Percentiles rank a stretch among this genome's conserved stretches.
Evolutionary conservation across 2,329 filamentous ascomycete genomes (phyloP).

Genomic region (Diplocarpon mali): DNA sequence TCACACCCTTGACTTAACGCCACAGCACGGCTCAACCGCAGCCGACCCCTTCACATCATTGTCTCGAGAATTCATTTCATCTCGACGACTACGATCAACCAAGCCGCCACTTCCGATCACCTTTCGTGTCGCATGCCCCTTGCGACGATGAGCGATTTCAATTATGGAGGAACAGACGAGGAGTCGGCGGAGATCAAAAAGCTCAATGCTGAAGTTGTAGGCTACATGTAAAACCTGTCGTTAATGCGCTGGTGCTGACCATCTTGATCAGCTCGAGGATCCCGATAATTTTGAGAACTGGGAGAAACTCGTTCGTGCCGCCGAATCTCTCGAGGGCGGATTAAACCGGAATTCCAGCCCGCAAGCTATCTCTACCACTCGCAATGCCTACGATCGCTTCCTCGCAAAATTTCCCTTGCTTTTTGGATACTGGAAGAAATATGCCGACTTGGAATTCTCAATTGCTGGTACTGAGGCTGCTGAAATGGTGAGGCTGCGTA

Average conservation of each 20-base stretch:
- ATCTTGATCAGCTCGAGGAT: constrained; percentile 35
- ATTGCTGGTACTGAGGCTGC: constrained; percentile 94
- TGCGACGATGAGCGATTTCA: constrained; percentile 56
- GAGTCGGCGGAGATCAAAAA: constrained; percentile 75
- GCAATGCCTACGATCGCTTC: constrained; percentile 84
- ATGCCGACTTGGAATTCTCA: constrained; percentile 93
- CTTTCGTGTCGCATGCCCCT: background rate
- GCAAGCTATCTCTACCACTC: constrained; percentile 76
- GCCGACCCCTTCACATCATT: too few species aligned
- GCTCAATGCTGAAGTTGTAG: constrained; percentile 66
- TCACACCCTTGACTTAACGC: background rate
- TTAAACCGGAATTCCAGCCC: constrained; percentile 95
- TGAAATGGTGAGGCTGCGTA: constrained; percentile 61
- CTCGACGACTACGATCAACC: too few species aligned
- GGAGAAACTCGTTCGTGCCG: constrained; percentile 81
- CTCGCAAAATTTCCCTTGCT: constrained; percentile 89
- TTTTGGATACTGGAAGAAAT: constrained; percentile 99
- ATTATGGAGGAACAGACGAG: constrained; percentile 65
- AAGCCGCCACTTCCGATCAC: too few species aligned
- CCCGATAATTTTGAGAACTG: constrained; percentile 88
- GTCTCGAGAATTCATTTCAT: too few species aligned
- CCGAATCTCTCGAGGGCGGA: constrained; percentile 79
- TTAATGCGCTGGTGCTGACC: constrained; percentile 9
- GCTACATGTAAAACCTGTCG: constrained; percentile 26
- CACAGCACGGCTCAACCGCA: background rate